Base-by-base conservation (phyloP, 2,329 filamentous ascomycete genomes). In the Furcasterigmium furcatum region DNA sequence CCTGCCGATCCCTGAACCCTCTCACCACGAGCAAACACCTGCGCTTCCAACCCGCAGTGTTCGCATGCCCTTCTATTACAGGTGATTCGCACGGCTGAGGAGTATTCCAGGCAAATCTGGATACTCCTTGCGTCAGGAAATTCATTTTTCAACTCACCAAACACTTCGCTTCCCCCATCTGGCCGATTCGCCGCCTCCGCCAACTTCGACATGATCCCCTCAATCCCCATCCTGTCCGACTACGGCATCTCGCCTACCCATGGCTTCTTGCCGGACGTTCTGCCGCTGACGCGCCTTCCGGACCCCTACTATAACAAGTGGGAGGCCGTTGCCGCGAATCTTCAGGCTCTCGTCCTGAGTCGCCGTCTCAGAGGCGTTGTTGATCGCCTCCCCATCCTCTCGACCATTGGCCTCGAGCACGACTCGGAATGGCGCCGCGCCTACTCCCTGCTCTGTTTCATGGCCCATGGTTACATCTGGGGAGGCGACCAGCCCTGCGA, bases 391-490 rank as follows among this genome's bases (percentile, higher is more conserved):
- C 91, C 92, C 8, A 75, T 95, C 45, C 81, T 99, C 51, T 90
- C 88, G 44, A 95, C 91, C 39, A 76, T 83, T 53, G 84, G 88
- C 59, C 82, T 99, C 57, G 80, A 87, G 66, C 84, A 87, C 53
- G 88, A 92, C 57, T 78, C 87, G 48, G 91, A 99, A 77, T 97
- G 92, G 94, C 84, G 90, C 59, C 81, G 94, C 58, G 94, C 94
- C 51, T 97, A 97, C 71, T 87, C 87, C 48, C 77, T 96, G 44
- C 77, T 99, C 46, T 87, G 84, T 48, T 96, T 97, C 69, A 90
- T 97, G 67, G 80, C 91, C 29, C 92, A 99, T 70, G 88, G 85
- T 55, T 99, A 97, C 71, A 89, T 99, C 61, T 99, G 94, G 94
- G 89, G 90, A 60, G 92, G 90, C 65, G 87, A 95, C 59, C 80